Conservation (phyloP, 1,284 basidiomycete species). For the Fomitopsis palustris region DNA sequence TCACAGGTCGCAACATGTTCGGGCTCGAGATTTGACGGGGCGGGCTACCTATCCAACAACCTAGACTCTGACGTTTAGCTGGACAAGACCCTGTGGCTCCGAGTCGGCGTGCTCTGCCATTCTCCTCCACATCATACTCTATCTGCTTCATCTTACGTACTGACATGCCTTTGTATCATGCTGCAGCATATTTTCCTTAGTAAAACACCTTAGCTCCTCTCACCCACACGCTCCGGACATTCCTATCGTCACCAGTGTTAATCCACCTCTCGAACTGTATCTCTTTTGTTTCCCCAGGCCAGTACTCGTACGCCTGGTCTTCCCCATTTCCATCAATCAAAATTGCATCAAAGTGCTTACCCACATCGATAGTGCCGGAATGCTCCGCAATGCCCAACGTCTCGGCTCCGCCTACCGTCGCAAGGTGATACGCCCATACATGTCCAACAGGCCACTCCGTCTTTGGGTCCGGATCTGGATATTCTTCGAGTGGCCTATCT, state of each 20-base stretch:
- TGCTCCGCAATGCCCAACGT: not conserved
- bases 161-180: too few species aligned
- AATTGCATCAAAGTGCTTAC: not conserved
- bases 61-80: too few species aligned
- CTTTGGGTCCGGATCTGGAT: not conserved
- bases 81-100: too few species aligned
- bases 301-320: not conserved
- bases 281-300: not conserved
- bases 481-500: not conserved
- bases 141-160: too few species aligned
- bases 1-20: not conserved
- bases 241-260: not conserved
- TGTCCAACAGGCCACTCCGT: not conserved
- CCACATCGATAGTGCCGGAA: not conserved
- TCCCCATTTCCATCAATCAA: not conserved
- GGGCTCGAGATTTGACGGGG: not conserved
- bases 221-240: not conserved
- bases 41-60: too few species aligned
- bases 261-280: not conserved
- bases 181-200: not conserved
- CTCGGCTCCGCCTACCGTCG: not conserved
- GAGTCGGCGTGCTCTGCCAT: too few species aligned
- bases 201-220: not conserved
- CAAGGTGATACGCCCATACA: not conserved
- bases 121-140: too few species aligned